Percentiles rank a stretch among this genome's conserved stretches.
phyloP scores from a whole-genome alignment of 2,329 filamentous ascomycete species.

The Huntiella bhutanensis region DNA sequence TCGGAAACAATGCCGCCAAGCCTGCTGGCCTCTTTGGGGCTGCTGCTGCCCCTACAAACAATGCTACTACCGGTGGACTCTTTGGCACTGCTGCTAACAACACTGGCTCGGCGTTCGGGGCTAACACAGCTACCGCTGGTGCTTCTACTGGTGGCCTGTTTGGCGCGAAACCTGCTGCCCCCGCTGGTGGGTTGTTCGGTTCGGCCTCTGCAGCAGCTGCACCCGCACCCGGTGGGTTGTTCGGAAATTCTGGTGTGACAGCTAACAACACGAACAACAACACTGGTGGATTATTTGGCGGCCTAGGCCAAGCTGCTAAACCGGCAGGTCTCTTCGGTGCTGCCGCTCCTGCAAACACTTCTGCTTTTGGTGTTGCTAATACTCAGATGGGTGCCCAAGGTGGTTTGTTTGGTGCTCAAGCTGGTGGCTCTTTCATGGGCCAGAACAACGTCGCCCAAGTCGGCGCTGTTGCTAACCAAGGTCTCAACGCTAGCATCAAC shows the following conservation, averaged over 20 bases:
- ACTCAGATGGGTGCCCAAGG: conserved; percentile 25
- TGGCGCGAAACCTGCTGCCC: conserved; percentile 18
- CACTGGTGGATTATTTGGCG: conserved; percentile 22
- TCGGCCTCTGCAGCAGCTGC: conserved; percentile 21
- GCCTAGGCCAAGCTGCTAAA: conserved; percentile 14
- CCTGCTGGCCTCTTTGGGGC: conserved; percentile 29
- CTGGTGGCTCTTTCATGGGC: conserved; percentile 22
- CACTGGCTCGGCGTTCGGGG: conserved; percentile 12
- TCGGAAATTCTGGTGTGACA: conserved; percentile 19
- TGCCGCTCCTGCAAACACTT: conserved; percentile 22
- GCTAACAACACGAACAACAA: conserved; percentile 15
- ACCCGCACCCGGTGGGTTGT: conserved; percentile 18
- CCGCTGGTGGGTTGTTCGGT: conserved; percentile 12
- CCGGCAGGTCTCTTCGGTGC: conserved; percentile 31
- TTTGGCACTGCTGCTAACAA: conserved; percentile 20
- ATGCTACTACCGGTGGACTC: conserved; percentile 16
- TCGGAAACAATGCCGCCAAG: conserved; percentile 12
- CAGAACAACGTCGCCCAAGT: conserved; percentile 31
- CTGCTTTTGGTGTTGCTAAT: conserved; percentile 35
- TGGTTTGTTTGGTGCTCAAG: conserved; percentile 26
- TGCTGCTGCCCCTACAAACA: conserved; percentile 12
- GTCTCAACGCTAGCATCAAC: conserved; percentile 59
- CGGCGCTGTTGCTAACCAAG: conserved; percentile 32
- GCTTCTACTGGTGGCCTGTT: conserved; percentile 23
- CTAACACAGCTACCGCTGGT: conserved; percentile 14